Evolutionary conservation across 139 green algal genomes (phyloP), one percentile per base, ranked within the genome.

Genomic region (Picocystis salinarum): DNA sequence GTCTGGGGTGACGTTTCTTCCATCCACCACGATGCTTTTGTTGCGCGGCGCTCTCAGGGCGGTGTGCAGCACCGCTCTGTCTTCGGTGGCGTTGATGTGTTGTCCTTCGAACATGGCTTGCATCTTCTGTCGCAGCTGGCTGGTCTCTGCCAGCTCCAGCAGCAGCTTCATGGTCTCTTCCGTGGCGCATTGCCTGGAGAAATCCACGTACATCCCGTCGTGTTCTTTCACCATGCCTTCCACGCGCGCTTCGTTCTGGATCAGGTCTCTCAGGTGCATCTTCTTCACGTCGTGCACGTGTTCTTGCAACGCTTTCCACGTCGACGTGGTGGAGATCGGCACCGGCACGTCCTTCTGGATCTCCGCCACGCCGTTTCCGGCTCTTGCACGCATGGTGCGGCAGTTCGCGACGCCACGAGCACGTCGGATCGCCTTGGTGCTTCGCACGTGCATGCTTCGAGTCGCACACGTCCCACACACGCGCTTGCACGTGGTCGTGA

Each of bases 31-130:
- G 23, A 95, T 85, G 36, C 36, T 30, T 52, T 87, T 59, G 26
- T 87, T 73, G 4, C 75, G 53, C 22, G 67, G 65, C 13, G 88
- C 83, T 15, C 88, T 73, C 18, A 80, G 74, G n/a, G 89, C 89
- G 7, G 85, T 59, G 61, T 99, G 89, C 54, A 99, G 74, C 58
- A 96, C 89, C 10, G 89, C 75, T 0, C 89, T 59, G 55, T 93
- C 71, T 71, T 99, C 89, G 4, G 59, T 69, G 20, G 22, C 33
- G 60, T 69, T 69, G 64, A 96, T 85, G 60, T 82, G 75, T 44
- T 95, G 69, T 20, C 89, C 89, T 6, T 11, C 39, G 56, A 94
- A 96, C 89, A 99, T 96, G 29, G 60, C 63, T 12, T 83, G 58
- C 23, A 97, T 92, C 76, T 99, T 99, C 33, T 62, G 56, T 27